phyloP scores from a whole-genome alignment of 2,329 filamentous ascomycete species.

The Zasmidium cellare region DNA sequence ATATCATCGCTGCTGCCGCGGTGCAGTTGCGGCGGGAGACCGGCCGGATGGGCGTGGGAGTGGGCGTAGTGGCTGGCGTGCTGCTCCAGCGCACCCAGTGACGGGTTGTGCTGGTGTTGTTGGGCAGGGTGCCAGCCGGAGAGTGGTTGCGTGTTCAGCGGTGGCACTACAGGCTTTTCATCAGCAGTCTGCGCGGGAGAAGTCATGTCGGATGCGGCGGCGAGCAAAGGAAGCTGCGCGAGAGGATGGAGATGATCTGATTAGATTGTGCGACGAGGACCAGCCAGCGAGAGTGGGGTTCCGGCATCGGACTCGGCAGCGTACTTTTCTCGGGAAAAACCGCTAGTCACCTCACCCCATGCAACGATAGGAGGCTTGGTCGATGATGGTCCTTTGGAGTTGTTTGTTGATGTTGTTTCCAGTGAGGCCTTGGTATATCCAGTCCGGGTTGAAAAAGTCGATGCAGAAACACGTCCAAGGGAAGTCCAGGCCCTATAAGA shows the following conservation, averaged over 20 bases:
- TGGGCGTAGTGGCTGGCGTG: neutral
- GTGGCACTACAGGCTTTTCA: slow-evolving; percentile 14
- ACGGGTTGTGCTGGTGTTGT: neutral
- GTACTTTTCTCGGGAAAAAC: neutral
- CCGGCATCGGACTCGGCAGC: slow-evolving; percentile 6
- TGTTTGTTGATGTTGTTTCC: no score
- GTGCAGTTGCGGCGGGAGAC: neutral
- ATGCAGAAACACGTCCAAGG: no score
- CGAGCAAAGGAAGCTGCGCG: slow-evolving; percentile 9
- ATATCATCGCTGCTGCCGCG: slow-evolving; percentile 4
- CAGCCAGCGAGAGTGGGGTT: slow-evolving; percentile 3
- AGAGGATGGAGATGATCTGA: slow-evolving; percentile 32
- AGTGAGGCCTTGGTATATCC: no score
- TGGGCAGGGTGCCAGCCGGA: neutral
- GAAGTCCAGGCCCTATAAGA: no score
- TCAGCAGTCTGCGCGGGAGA: slow-evolving; percentile 22
- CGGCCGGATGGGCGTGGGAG: neutral
- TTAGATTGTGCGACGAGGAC: slow-evolving; percentile 21
- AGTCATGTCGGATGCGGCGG: slow-evolving; percentile 13
- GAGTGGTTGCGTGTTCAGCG: neutral
- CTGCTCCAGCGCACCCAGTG: neutral
- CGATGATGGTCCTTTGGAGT: no score
- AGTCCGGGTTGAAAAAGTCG: no score
- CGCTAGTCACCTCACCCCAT: neutral
- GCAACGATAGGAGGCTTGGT: neutral